Percentiles rank a stretch among this genome's conserved stretches.
Conservation (phyloP, 2,329 filamentous ascomycete species). For the Colletotrichum costaricense region DNA sequence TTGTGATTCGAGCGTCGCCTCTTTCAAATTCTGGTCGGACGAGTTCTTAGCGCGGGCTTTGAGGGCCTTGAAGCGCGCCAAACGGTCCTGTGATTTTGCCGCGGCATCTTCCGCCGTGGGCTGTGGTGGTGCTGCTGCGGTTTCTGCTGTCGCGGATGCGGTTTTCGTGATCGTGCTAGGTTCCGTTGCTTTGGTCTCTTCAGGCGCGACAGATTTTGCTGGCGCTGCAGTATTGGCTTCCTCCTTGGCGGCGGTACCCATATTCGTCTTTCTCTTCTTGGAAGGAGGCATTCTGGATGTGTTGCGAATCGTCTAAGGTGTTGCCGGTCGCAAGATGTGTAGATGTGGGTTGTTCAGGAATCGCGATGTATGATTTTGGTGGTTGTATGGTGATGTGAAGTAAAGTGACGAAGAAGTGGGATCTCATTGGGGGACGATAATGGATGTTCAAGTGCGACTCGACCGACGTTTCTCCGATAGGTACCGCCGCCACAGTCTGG, state of each 20-base stretch:
- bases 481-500: not conserved
- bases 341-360: not conserved
- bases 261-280: conserved; percentile 57
- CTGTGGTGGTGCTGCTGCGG: conserved; percentile 35
- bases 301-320: not conserved
- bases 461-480: conserved; percentile 23
- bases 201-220: conserved; percentile 31
- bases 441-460: not conserved
- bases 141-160: conserved; percentile 38
- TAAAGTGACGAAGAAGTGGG: conserved; percentile 7
- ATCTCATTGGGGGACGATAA: not conserved
- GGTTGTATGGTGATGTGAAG: not conserved
- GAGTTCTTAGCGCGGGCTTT: conserved; percentile 83
- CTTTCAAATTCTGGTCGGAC: conserved; percentile 81
- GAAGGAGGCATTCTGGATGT: conserved; percentile 52
- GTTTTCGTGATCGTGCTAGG: conserved; percentile 39
- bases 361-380: not conserved
- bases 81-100: conserved; percentile 70
- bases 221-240: conserved; percentile 26
- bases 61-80: conserved; percentile 87
- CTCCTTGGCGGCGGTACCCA: conserved; percentile 36
- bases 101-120: conserved; percentile 42
- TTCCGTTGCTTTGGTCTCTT: conserved; percentile 36
- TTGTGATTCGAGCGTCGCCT: conserved; percentile 85
- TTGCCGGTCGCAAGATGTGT: not conserved